Evolutionary conservation across 208 protist species (phyloP).

Genomic region (Balamuthia mandrillaris): DNA sequence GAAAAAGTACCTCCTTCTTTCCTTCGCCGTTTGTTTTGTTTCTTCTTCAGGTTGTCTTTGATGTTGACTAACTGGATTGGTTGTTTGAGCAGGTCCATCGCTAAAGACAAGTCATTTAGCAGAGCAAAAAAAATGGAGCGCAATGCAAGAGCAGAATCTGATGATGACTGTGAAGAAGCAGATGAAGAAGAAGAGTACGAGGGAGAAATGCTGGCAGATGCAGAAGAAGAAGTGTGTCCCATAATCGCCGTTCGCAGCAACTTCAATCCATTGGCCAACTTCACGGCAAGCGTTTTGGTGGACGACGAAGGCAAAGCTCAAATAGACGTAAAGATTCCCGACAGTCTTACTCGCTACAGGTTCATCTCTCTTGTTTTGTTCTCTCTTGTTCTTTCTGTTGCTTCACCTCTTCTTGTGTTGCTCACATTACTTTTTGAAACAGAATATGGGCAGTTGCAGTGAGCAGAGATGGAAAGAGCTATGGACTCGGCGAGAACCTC

Average conservation of each 20-base stretch:
- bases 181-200: not conserved
- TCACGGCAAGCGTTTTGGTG: not conserved
- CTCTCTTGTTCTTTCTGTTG: no score
- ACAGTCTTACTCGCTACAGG: constrained; percentile 39
- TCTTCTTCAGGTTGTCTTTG: no score
- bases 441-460: constrained; percentile 34
- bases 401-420: not conserved
- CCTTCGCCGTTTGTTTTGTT: no score
- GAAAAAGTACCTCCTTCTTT: no score
- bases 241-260: constrained; percentile 26
- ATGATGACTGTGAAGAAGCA: not conserved
- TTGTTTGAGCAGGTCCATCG: no score
- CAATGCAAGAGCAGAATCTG: not conserved
- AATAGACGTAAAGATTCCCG: constrained; percentile 15
- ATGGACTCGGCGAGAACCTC: constrained; percentile 24
- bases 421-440: not conserved
- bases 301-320: not conserved
- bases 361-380: not conserved
- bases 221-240: not conserved
- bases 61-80: no score
- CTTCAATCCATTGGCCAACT: constrained; percentile 31
- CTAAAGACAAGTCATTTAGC: no score
- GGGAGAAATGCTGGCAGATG: not conserved
- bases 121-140: no score
- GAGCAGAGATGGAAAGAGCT: not conserved